phyloP scores from a whole-genome alignment of 2,329 filamentous ascomycete species.

The Claviceps sp. region DNA sequence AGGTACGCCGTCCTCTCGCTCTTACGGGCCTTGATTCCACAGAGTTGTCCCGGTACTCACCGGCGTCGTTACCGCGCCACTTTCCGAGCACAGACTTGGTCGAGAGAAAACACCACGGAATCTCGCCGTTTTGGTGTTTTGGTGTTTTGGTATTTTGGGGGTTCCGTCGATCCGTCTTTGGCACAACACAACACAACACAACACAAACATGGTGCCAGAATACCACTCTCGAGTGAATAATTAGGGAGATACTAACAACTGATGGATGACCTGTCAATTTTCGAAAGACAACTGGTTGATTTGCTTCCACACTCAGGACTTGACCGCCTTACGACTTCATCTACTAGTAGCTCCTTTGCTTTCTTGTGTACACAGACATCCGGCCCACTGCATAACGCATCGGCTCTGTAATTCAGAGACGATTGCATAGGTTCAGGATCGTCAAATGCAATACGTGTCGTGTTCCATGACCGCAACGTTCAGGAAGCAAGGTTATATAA shows the following conservation, averaged over 20 bases:
- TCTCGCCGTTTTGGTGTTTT: background rate
- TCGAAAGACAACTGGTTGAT: background rate
- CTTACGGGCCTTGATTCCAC: background rate
- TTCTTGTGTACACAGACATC: background rate
- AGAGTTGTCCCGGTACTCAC: background rate
- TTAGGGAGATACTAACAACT: too few relatives aligned
- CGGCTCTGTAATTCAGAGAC: background rate
- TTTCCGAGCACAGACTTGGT: background rate
- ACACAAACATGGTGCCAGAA: too few relatives aligned
- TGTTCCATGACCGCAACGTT: background rate
- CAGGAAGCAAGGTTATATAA: background rate
- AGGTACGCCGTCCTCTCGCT: background rate
- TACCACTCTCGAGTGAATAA: too few relatives aligned
- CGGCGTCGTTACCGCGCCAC: background rate
- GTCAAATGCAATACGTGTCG: background rate
- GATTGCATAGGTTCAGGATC: background rate
- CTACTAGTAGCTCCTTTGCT: background rate
- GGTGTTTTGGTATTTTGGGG: background rate
- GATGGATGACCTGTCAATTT: background rate
- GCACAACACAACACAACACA: too few relatives aligned
- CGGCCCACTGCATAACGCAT: background rate
- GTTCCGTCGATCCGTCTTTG: background rate
- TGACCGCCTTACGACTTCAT: background rate
- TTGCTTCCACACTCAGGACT: background rate
- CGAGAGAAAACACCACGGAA: background rate